These are phyloP conservation scores for Arxiozyma heterogenica DNA, from an alignment of 1,139 yeast species.

Conservation along the genomic window DNA sequence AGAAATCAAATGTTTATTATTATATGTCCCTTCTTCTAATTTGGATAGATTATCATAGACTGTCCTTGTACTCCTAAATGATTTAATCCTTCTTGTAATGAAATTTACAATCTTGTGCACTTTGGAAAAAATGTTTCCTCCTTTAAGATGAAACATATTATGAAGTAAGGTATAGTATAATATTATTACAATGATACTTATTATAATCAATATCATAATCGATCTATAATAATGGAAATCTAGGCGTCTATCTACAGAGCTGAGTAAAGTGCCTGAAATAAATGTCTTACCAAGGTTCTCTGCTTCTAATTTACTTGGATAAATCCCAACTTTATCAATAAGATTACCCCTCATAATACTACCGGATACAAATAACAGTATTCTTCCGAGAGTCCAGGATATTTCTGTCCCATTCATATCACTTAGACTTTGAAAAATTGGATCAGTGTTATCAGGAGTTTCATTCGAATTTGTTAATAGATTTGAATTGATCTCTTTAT, in stretches of 20 bases:
- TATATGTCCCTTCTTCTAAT: conserved; percentile 20
- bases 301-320: conserved; percentile 41
- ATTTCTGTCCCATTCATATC: conserved; percentile 51
- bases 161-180: neutral
- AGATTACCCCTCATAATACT: conserved; percentile 33
- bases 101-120: neutral
- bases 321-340: conserved; percentile 36
- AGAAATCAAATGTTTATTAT: neutral
- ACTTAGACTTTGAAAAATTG: conserved; percentile 53
- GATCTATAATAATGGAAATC: neutral
- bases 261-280: conserved; percentile 29
- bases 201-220: neutral
- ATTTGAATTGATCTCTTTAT: conserved; percentile 21
- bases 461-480: neutral
- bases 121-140: neutral
- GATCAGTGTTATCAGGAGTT: conserved; percentile 33
- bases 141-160: neutral
- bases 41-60: conserved; percentile 12
- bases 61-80: conserved; percentile 3
- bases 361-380: conserved; percentile 50
- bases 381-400: conserved; percentile 62
- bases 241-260: neutral
- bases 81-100: conserved; percentile 5
- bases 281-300: conserved; percentile 31
- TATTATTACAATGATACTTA: neutral